Conservation (phyloP, 495 filamentous ascomycete species). For the Aspergillus asperescens region DNA sequence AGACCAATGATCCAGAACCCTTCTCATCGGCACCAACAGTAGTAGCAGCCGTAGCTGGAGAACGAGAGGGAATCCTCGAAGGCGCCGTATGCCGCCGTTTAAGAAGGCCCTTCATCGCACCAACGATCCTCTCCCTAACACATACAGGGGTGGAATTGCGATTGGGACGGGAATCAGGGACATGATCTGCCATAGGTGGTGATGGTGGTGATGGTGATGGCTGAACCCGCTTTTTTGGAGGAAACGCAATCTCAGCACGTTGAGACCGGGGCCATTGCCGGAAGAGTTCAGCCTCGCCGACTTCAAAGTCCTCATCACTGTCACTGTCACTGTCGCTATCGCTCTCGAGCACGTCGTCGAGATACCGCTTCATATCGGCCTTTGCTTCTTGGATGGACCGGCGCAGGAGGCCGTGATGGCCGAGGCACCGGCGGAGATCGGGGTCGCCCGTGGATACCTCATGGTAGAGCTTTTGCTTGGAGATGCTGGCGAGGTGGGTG, state of each 20-base stretch:
- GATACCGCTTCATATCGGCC: conserved; percentile 13
- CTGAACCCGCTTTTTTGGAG: too few relatives aligned
- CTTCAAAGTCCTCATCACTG: neutral
- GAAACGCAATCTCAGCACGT: too few relatives aligned
- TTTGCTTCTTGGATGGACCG: conserved; percentile 20
- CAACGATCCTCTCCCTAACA: neutral
- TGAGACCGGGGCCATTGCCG: too few relatives aligned
- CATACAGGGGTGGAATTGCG: neutral
- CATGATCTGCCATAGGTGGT: too few relatives aligned
- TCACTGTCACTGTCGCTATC: conserved; percentile 10
- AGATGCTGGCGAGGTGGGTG: conserved; percentile 19
- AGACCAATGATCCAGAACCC: too few relatives aligned
- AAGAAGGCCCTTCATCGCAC: neutral
- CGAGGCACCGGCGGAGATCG: conserved; percentile 25
- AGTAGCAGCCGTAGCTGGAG: neutral
- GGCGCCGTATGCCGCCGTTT: neutral
- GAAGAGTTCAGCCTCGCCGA: too few relatives aligned
- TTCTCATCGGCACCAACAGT: too few relatives aligned
- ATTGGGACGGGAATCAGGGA: neutral
- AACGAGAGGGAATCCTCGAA: neutral
- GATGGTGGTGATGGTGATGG: too few relatives aligned
- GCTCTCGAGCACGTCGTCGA: conserved; percentile 10
- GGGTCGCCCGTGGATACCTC: conserved; percentile 17
- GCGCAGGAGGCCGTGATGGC: conserved; percentile 20
- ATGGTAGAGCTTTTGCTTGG: conserved; percentile 18